Base-by-base conservation (phyloP, 768 basidiomycete genomes). In the Daedalea quercina region DNA sequence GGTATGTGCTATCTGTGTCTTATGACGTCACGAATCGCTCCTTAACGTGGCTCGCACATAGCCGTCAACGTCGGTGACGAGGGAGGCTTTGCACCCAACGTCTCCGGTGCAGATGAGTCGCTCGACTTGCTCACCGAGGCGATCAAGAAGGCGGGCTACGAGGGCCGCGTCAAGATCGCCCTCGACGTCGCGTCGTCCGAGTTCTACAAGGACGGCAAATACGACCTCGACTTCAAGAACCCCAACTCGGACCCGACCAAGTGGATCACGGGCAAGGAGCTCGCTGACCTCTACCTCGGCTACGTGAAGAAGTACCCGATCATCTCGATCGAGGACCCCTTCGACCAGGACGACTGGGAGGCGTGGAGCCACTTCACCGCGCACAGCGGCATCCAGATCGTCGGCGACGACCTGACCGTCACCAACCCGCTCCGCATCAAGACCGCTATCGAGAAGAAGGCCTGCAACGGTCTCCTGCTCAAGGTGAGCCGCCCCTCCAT, bases 201-300 rank as follows among this genome's bases (percentile, higher is more conserved):
- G 73, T 99, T 99, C 81, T 99, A 92, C 86, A 98, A 96, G 84
- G 94, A 97, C 4, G 95, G 94, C 63, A 97, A 97, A 76, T 99
- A 99, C 73, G 95, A 98, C 67, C 75, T 98, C 57, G 94, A 97
- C 78, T 94, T 93, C 81, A 94, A 99, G 82, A 97, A 97, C 83
- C 90, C 95, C 71, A 96, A 99, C 78, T 96, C 94, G 48, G 95
- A 99, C 75, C 81, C 90, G 42, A 85, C 84, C 74, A 95, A 98
- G 73, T 96, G 90, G 92, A 87, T 97, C 73, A 76, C 89, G 34
- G 96, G 95, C 59, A 74, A 77, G 48, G 81, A 98, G 75, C 92
- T 99, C 65, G 95, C 93, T 22, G 89, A 94, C 48, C 76, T 94
- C 64, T 99, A 98, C 80, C 69, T 93, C 60, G 65, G 76, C 63